Conservation (phyloP, 225 moss, liverwort and hornwort genomes). For the Polytrichum formosum region DNA sequence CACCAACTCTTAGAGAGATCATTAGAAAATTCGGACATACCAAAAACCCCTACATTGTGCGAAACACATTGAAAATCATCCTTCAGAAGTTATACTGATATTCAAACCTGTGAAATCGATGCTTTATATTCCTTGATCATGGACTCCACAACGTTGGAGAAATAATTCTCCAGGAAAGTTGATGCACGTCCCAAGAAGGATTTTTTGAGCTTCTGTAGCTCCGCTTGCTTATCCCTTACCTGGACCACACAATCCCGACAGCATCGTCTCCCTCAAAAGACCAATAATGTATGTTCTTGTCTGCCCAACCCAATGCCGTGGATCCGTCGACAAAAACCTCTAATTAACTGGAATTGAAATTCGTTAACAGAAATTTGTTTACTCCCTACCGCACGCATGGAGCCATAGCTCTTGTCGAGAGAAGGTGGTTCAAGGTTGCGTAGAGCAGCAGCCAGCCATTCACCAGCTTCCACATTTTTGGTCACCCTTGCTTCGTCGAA, state of each 20-base stretch:
- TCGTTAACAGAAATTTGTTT: background rate
- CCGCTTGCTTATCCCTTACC: conserved; percentile 91
- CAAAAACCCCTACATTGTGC: too few species aligned
- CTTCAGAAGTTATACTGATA: background rate
- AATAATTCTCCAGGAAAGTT: conserved; percentile 88
- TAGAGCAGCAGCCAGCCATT: conserved; percentile 85
- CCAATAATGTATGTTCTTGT: too few species aligned
- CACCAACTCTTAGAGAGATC: too few species aligned
- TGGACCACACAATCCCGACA: conserved; percentile 14
- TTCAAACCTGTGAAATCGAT: conserved; percentile 79
- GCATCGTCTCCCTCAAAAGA: too few species aligned
- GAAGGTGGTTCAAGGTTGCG: conserved; percentile 84
- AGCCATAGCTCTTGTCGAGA: conserved; percentile 79
- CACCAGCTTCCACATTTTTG: conserved; percentile 96
- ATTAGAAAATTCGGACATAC: too few species aligned
- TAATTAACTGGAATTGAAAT: too few species aligned
- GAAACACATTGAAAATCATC: too few species aligned
- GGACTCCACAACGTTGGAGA: conserved; percentile 87
- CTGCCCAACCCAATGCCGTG: too few species aligned
- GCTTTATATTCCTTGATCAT: conserved; percentile 91
- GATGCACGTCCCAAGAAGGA: conserved; percentile 95
- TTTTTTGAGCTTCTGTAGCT: conserved; percentile 89
- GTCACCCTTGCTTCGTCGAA: conserved; percentile 97
- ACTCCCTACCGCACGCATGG: conserved; percentile 90
- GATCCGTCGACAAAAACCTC: too few species aligned